Evolutionary conservation across 352 stramenopile genomes (phyloP).

Genomic region (Phytophthora pisi): DNA sequence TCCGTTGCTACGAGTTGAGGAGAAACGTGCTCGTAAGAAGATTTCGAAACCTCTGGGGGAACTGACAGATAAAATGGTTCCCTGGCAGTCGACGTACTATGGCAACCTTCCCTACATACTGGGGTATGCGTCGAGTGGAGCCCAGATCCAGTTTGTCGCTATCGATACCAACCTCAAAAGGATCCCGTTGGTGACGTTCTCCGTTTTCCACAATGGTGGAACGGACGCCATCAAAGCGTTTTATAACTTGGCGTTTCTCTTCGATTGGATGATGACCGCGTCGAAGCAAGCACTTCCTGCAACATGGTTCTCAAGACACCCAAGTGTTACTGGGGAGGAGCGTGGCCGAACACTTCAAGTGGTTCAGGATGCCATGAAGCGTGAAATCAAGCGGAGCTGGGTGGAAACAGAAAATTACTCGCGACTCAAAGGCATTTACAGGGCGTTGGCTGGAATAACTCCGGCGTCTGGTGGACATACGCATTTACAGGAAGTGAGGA

Average conservation of each 20-base stretch:
- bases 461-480: neutral
- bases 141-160: constrained; percentile 13
- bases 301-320: neutral
- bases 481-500: neutral
- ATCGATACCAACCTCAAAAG: constrained; percentile 11
- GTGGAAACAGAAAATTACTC: neutral
- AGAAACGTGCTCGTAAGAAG: constrained; percentile 4
- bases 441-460: neutral
- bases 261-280: neutral
- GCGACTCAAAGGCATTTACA: neutral
- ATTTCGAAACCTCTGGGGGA: constrained; percentile 7
- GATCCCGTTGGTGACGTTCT: constrained; percentile 2
- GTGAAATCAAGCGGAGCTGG: no score
- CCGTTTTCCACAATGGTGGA: constrained; percentile 9
- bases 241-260: constrained; percentile 16
- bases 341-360: no score
- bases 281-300: neutral
- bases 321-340: neutral
- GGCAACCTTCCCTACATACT: constrained; percentile 32
- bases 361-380: no score
- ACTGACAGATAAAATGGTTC: constrained; percentile 12
- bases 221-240: constrained; percentile 6
- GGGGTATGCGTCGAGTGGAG: constrained; percentile 19
- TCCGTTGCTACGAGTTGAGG: constrained; percentile 19
- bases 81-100: constrained; percentile 29